These are phyloP conservation scores for Vaucheria bursata DNA, from an alignment of 352 stramenopile species.

Conservation along the genomic window DNA sequence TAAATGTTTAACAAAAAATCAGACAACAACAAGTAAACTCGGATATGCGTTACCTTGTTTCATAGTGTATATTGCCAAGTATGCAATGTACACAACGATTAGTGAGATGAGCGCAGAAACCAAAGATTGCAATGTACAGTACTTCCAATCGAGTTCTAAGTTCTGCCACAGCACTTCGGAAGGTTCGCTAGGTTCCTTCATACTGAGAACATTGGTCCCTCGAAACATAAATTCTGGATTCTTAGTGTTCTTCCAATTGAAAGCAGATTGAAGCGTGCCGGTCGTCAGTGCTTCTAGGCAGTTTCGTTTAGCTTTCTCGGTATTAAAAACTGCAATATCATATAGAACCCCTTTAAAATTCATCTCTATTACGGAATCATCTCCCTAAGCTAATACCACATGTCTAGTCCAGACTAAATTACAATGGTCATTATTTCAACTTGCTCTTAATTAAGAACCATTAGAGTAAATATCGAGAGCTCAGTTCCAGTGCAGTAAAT, in stretches of 20 bases:
- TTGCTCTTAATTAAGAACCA: no score
- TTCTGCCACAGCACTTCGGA: constrained; percentile 63
- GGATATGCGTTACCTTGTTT: background rate
- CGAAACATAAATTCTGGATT: constrained; percentile 55
- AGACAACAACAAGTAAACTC: no score
- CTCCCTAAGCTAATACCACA: no score
- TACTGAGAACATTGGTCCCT: constrained; percentile 59
- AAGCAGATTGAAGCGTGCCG: constrained; percentile 52
- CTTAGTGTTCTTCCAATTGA: constrained; percentile 18
- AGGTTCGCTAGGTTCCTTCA: constrained; percentile 61
- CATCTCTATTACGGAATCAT: no score
- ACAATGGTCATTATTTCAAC: no score
- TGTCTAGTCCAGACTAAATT: no score
- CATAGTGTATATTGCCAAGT: constrained; percentile 38
- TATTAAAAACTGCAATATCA: constrained; percentile 68
- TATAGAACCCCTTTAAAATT: no score
- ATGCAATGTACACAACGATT: background rate
- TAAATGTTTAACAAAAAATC: no score
- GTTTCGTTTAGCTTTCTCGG: constrained; percentile 55
- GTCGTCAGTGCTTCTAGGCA: constrained; percentile 57
- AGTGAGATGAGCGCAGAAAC: constrained; percentile 2
- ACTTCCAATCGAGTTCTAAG: constrained; percentile 40
- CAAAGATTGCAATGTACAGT: background rate
- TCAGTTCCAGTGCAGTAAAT: no score
- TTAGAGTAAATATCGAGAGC: no score